Evolutionary conservation across 768 basidiomycete genomes (phyloP), one percentile per base, ranked within the genome.

Genomic region (Boletus barrowsii): DNA sequence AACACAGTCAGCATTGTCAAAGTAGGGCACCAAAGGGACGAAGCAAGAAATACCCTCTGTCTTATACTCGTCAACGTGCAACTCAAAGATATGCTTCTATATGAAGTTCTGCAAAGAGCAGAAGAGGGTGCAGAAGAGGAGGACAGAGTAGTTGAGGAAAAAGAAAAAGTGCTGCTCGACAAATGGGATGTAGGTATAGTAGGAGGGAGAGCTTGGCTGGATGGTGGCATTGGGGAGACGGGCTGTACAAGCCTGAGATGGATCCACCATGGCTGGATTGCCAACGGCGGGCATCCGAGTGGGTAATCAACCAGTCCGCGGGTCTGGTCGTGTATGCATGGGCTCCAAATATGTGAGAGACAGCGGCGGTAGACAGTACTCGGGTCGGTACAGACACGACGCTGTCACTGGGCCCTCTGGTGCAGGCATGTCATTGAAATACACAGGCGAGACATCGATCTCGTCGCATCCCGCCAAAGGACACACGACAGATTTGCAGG

Each of bases 361-460:
- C 36, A 65, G 51, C 17, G 52, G 63, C 13, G 59, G 45, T 0
- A 53, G 32, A 10, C 59, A 61, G 33, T 69, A 71, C 32, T 69
- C 63, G n/a, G 57, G 72, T 43, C 61, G 59, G 26, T 71, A 55
- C 7, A 73, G 60, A 54, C 68, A 70, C 2, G 75, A 71, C 17
- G 75, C 72, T 1, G 75, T 78, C 14, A 75, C 75, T 15, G 76
- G 76, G 1, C 77, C 76, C 47, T 77, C 75, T 1, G 76, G 76
- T 0, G 73, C 71, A 8, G 78, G 76, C 14, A 75, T 62, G 32
- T 74, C 73, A 50, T 78, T 77, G 54, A 73, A 77, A 56, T 71
- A 73, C 10, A 76, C 77, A 15, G 76, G 75, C 13, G 77, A 79
- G 35, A 79, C 68, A 40, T 75, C 68, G 49, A 70, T 74, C 20